Evolutionary conservation across 768 basidiomycete species (phyloP).

Genomic region (Calocera cornea): DNA sequence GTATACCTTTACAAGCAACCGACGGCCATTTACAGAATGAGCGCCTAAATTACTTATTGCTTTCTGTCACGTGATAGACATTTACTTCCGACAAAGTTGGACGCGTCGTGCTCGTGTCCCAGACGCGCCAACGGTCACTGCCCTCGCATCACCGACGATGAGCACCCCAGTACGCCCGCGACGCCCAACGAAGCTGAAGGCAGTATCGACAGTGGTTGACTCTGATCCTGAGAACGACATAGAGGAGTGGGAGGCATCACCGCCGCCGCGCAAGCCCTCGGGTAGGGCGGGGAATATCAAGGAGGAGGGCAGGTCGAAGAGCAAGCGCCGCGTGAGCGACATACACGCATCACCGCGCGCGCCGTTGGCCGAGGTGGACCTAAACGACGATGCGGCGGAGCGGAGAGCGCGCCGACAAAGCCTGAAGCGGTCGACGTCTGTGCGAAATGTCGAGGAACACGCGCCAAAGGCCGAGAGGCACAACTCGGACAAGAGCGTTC

Average conservation of each 20-base stretch:
- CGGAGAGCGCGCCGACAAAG: slow-evolving; percentile 52
- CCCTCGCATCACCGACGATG: not conserved
- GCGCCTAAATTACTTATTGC: not conserved
- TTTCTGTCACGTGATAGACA: not conserved
- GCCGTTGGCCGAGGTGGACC: slow-evolving; percentile 20
- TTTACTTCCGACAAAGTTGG: not conserved
- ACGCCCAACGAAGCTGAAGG: not conserved
- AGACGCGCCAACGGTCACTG: not conserved
- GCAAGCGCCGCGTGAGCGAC: slow-evolving; percentile 16
- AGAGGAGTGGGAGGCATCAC: slow-evolving; percentile 1
- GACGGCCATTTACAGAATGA: not conserved
- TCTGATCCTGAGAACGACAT: not conserved
- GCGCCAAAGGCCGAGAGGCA: slow-evolving; percentile 6
- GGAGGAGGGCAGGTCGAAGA: slow-evolving; percentile 6
- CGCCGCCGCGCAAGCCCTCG: not conserved
- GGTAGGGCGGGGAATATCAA: not conserved
- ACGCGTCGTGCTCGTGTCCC: not conserved
- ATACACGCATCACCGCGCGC: slow-evolving; percentile 9
- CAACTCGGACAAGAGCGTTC: slow-evolving; percentile 5
- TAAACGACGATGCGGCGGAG: slow-evolving; percentile 80
- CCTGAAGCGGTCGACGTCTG: slow-evolving; percentile 7
- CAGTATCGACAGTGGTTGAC: not conserved
- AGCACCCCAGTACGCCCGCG: not conserved
- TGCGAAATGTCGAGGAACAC: slow-evolving; percentile 19
- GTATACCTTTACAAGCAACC: not conserved